phyloP scores from a whole-genome alignment of 2,329 filamentous ascomycete genomes.

The Aspergillus aculeatus region DNA sequence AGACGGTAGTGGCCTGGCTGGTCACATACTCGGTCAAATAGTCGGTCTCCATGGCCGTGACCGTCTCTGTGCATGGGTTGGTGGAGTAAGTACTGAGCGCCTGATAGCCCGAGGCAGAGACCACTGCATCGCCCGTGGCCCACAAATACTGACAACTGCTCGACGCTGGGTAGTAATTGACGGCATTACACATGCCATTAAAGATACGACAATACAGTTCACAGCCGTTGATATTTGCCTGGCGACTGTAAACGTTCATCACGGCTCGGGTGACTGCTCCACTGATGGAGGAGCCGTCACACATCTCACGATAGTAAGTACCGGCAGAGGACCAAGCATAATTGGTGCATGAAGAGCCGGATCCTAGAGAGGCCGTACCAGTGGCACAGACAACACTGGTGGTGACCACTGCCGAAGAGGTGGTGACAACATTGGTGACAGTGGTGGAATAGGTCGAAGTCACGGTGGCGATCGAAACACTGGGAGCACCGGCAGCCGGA shows the following conservation, averaged over 20 bases:
- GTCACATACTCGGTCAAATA: neutral
- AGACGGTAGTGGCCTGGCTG: neutral
- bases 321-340: neutral
- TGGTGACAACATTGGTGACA: neutral
- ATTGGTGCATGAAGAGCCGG: neutral
- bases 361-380: neutral
- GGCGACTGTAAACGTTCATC: neutral
- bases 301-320: neutral
- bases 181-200: neutral
- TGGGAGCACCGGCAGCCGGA: neutral
- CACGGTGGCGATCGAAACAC: neutral
- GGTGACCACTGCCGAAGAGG: neutral
- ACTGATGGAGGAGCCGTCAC: neutral
- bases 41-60: neutral
- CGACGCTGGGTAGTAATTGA: neutral
- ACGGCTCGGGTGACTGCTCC: neutral
- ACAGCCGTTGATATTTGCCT: conserved; percentile 1
- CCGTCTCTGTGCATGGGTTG: neutral
- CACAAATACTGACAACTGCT: neutral
- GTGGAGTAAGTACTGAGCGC: neutral
- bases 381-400: neutral
- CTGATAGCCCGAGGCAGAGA: conserved; percentile 1
- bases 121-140: neutral
- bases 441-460: neutral
- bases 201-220: neutral